Evolutionary conservation across 2,329 filamentous ascomycete genomes (phyloP).

Genomic region (Paraconiothyrium sp.): DNA sequence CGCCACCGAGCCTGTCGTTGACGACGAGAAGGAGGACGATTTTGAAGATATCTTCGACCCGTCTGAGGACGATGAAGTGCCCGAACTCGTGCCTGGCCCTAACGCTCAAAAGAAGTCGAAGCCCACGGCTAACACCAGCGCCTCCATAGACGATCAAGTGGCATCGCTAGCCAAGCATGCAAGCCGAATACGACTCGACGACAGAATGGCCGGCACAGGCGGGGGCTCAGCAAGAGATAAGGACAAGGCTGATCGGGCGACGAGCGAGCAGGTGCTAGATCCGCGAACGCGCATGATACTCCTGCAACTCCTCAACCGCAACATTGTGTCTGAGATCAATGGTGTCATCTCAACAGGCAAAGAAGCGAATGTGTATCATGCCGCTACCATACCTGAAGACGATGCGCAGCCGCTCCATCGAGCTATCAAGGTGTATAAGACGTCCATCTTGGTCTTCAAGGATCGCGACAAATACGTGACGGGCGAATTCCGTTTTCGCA

Average conservation of each 20-base stretch:
- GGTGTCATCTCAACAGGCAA: constrained; percentile 97
- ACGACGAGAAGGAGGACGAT: constrained; percentile 68
- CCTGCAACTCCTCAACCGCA: constrained; percentile 93
- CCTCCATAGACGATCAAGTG: constrained; percentile 87
- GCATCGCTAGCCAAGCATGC: constrained; percentile 86
- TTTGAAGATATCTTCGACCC: constrained; percentile 71
- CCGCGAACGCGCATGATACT: constrained; percentile 94
- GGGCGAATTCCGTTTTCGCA: constrained; percentile 90
- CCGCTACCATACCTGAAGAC: constrained; percentile 70
- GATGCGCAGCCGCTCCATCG: constrained; percentile 67
- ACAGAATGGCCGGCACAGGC: constrained; percentile 62
- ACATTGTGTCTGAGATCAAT: constrained; percentile 88
- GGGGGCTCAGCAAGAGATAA: constrained; percentile 65
- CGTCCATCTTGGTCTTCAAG: constrained; percentile 96
- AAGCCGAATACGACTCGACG: constrained; percentile 81
- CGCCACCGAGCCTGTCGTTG: constrained; percentile 18
- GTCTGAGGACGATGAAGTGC: constrained; percentile 62
- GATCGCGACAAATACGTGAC: constrained; percentile 96
- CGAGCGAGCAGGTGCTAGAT: constrained; percentile 93
- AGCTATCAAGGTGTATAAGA: constrained; percentile 99
- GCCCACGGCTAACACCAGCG: constrained; percentile 79
- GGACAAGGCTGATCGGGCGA: constrained; percentile 93
- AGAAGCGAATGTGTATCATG: constrained; percentile 97
- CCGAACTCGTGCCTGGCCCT: constrained; percentile 66
- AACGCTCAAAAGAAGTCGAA: constrained; percentile 75